phyloP scores from a whole-genome alignment of 2,329 filamentous ascomycete genomes.

The Chalaropsis ovoidea region DNA sequence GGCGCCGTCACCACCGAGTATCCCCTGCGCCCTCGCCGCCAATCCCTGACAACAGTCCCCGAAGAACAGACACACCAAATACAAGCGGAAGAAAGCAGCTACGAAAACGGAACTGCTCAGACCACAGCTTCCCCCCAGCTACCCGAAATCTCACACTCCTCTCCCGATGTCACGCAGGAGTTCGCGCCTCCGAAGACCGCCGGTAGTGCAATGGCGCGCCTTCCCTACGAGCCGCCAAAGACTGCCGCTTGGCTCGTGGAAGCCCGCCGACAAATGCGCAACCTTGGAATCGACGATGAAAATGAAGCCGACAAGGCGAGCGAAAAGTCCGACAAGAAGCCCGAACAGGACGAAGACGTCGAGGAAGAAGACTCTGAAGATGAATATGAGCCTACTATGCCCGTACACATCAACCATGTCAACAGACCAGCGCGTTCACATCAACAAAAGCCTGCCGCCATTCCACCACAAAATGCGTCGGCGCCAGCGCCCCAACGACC shows the following conservation, averaged over 20 bases:
- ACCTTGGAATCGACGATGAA: conserved; percentile 22
- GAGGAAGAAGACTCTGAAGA: conserved; percentile 14
- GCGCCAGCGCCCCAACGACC: neutral
- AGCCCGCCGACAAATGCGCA: conserved; percentile 22
- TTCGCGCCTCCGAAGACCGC: conserved; percentile 2
- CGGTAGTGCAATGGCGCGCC: neutral
- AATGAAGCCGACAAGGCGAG: conserved; percentile 10
- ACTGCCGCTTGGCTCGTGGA: conserved; percentile 22
- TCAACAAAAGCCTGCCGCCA: neutral
- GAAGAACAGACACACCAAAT: conserved; percentile 23
- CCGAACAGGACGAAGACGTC: conserved; percentile 11
- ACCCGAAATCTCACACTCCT: conserved; percentile 24
- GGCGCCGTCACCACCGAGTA: conserved; percentile 25
- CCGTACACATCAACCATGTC: conserved; percentile 11
- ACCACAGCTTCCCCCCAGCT: conserved; percentile 21
- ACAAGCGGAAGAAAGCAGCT: conserved; percentile 22
- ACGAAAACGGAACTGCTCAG: conserved; percentile 18
- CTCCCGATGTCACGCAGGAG: conserved; percentile 17
- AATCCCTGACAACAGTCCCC: conserved; percentile 24
- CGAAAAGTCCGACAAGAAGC: neutral
- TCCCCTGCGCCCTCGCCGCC: conserved; percentile 15
- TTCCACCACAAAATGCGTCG: neutral
- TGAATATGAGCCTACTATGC: conserved; percentile 23
- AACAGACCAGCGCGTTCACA: neutral
- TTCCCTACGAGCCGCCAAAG: neutral